Evolutionary conservation across 495 filamentous ascomycete species (phyloP).

Genomic region (Penicillium psychrofluorescens): DNA sequence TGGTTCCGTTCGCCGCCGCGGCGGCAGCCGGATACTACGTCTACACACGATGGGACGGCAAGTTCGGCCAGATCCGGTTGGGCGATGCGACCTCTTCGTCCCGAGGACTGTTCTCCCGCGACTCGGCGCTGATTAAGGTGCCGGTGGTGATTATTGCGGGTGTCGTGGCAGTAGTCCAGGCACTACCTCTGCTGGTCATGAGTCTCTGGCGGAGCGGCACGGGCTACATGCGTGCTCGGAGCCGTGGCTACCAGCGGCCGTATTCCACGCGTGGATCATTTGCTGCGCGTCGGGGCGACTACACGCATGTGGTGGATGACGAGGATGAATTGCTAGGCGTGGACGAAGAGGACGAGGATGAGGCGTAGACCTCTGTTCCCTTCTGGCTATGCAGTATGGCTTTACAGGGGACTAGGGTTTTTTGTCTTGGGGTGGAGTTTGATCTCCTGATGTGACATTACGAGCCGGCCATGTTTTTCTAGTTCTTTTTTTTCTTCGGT

Average conservation of each 20-base stretch:
- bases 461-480: slow-evolving; percentile 11
- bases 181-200: slow-evolving; percentile 62
- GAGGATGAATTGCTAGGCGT: slow-evolving; percentile 89
- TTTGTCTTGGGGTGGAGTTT: slow-evolving; percentile 5
- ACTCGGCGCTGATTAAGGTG: slow-evolving; percentile 64
- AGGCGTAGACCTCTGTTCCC: slow-evolving; percentile 23
- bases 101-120: slow-evolving; percentile 49
- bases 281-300: slow-evolving; percentile 75
- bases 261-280: slow-evolving; percentile 84
- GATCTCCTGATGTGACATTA: slow-evolving; percentile 23
- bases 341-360: slow-evolving; percentile 89
- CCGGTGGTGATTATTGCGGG: slow-evolving; percentile 74
- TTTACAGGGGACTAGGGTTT: background rate
- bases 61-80: slow-evolving; percentile 84
- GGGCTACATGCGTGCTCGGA: slow-evolving; percentile 28
- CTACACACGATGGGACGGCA: slow-evolving; percentile 76
- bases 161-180: slow-evolving; percentile 63
- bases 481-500: slow-evolving; percentile 2
- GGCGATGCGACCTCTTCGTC: slow-evolving; percentile 49
- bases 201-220: slow-evolving; percentile 60
- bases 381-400: no score
- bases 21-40: slow-evolving; percentile 73
- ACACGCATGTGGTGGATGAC: slow-evolving; percentile 80
- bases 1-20: slow-evolving; percentile 63
- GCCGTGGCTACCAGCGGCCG: slow-evolving; percentile 45